A percentile compares a stretch with the other conserved stretches of the same genome.
phyloP scores from a whole-genome alignment of 73 alveolate species.

The Blepharisma japonicum region DNA sequence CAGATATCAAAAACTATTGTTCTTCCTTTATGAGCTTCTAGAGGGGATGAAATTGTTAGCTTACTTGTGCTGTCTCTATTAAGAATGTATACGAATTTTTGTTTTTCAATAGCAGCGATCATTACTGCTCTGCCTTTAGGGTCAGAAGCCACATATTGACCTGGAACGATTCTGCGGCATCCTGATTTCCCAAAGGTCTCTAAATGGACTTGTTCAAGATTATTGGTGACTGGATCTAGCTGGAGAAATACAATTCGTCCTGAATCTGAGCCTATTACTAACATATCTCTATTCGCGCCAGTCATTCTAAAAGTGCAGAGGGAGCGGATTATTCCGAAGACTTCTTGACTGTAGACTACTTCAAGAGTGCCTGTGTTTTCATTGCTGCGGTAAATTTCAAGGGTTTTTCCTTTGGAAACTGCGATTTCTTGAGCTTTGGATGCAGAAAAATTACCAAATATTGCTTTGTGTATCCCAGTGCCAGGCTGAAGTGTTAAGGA shows the following conservation, averaged over 20 bases:
- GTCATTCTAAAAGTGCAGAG: slow-evolving; percentile 85
- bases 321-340: slow-evolving; percentile 89
- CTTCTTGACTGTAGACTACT: slow-evolving; percentile 69
- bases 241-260: slow-evolving; percentile 71
- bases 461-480: slow-evolving; percentile 93
- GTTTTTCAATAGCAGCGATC: slow-evolving; percentile 99
- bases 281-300: slow-evolving; percentile 78
- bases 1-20: slow-evolving; percentile 93
- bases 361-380: slow-evolving; percentile 53
- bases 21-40: slow-evolving; percentile 98
- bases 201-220: slow-evolving; percentile 90
- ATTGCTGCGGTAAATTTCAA: slow-evolving; percentile 48
- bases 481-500: slow-evolving; percentile 85
- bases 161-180: slow-evolving; percentile 98
- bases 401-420: slow-evolving; percentile 51
- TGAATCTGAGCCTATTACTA: slow-evolving; percentile 89
- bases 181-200: slow-evolving; percentile 99
- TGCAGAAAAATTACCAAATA: slow-evolving; percentile 97
- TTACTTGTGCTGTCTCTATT: slow-evolving; percentile 92
- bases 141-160: slow-evolving; percentile 98
- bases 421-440: slow-evolving; percentile 93
- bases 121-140: slow-evolving; percentile 99
- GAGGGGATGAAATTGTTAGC: slow-evolving; percentile 93
- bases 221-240: slow-evolving; percentile 41
- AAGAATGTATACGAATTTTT: slow-evolving; percentile 97